These are phyloP conservation scores for Tulasnella sp. DNA, from an alignment of 768 basidiomycete species.

Conservation along the genomic window DNA sequence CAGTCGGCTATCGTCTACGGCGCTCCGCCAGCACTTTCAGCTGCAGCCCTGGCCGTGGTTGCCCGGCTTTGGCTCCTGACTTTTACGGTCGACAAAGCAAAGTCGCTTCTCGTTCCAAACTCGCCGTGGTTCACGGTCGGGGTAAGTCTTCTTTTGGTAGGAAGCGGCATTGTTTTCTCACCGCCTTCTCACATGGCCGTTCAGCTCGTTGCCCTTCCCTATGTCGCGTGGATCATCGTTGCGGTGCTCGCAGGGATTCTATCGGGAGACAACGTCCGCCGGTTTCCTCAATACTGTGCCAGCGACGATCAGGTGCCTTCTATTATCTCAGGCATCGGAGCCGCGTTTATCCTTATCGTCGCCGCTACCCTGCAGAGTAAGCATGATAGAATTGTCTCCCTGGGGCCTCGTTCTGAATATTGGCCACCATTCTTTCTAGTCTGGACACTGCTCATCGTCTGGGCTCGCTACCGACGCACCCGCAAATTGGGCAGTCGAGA, in stretches of 20 bases:
- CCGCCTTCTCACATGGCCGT: neutral
- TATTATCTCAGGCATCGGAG: slow-evolving; percentile 25
- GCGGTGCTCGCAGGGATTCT: slow-evolving; percentile 17
- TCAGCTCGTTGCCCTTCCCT: slow-evolving; percentile 24
- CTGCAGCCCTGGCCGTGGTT: slow-evolving; percentile 27
- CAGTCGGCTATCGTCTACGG: slow-evolving; percentile 28
- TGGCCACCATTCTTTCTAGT: neutral
- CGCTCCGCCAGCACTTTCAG: slow-evolving; percentile 21
- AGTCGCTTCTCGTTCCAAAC: neutral
- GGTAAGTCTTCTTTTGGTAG: neutral
- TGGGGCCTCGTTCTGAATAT: neutral
- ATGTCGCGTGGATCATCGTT: slow-evolving; percentile 24
- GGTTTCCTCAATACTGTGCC: slow-evolving; percentile 27
- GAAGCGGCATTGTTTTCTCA: neutral
- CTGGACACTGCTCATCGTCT: slow-evolving; percentile 24
- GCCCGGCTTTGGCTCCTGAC: slow-evolving; percentile 24
- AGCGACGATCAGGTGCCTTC: slow-evolving; percentile 16
- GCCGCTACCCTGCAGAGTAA: slow-evolving; percentile 14
- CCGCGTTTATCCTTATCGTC: slow-evolving; percentile 6
- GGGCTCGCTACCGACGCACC: slow-evolving; percentile 15
- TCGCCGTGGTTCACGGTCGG: neutral
- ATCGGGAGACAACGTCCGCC: slow-evolving; percentile 5
- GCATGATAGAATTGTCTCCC: neutral
- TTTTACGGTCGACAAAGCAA: slow-evolving; percentile 21
- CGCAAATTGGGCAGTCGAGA: slow-evolving; percentile 26